Evolutionary conservation across 164 flowering plant species (phyloP).

Genomic region (Hamamelis virginiana): DNA sequence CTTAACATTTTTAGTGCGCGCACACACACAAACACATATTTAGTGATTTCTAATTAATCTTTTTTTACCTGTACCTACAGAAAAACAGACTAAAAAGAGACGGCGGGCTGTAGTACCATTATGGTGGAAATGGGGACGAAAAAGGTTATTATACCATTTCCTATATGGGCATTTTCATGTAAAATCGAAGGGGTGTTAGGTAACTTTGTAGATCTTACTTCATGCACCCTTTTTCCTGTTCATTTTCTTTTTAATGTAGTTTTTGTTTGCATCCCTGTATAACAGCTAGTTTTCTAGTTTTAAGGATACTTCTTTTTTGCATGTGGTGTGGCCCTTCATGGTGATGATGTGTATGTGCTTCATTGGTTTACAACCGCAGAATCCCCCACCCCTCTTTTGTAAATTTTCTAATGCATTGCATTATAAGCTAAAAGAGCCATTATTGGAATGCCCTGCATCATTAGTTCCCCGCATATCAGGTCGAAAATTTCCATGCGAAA

Average conservation of each 20-base stretch:
- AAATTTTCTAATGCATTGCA: not conserved
- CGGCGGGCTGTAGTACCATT: conserved; percentile 33
- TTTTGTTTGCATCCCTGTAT: not conserved
- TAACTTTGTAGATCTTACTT: not conserved
- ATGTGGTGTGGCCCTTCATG: not conserved
- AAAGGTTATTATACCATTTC: conserved; percentile 45
- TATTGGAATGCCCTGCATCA: not conserved
- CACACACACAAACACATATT: too few relatives aligned
- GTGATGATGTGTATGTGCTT: not conserved
- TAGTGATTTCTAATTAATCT: not conserved
- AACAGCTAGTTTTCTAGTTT: not conserved
- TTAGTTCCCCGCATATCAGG: not conserved
- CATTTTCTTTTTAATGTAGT: too few relatives aligned
- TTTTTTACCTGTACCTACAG: conserved; percentile 31
- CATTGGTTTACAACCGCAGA: not conserved
- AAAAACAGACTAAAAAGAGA: conserved; percentile 37
- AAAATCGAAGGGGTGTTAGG: conserved; percentile 18
- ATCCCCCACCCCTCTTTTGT: not conserved
- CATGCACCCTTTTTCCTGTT: too few relatives aligned
- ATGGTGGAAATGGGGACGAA: conserved; percentile 90
- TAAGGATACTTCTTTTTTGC: not conserved
- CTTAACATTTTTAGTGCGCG: too few relatives aligned
- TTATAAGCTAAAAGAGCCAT: not conserved
- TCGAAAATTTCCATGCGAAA: not conserved
- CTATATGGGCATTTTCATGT: conserved; percentile 20